Evolutionary conservation across 1,139 yeast species (phyloP).

Genomic region (Kodamaea ohmeri): DNA sequence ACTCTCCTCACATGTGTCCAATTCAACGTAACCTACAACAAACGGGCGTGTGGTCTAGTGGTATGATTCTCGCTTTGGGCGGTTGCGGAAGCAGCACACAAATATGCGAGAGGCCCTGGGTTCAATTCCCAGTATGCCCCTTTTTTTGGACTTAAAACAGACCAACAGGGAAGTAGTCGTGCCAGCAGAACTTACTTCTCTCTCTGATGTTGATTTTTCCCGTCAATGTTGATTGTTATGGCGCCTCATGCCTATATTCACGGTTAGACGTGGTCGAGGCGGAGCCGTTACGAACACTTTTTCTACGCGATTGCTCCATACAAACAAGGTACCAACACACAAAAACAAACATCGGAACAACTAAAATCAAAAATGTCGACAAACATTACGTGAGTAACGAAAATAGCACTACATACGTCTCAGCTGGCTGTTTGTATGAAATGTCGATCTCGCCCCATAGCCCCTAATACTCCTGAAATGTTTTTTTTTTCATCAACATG

Average conservation of each 20-base stretch:
- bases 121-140: conserved; percentile 18
- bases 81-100: conserved; percentile 4
- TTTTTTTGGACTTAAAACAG: conserved; percentile 8
- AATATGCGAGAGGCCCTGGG: conserved; percentile 18
- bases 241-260: no score
- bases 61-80: conserved; percentile 36
- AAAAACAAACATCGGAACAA: neutral
- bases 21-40: neutral
- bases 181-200: no score
- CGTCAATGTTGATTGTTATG: no score
- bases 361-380: no score
- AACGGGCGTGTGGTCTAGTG: conserved; percentile 33
- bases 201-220: no score
- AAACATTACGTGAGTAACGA: no score
- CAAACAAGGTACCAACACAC: neutral
- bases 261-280: conserved; percentile 1
- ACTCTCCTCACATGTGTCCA: no score
- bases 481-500: neutral
- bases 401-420: no score
- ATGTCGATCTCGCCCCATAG: neutral
- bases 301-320: neutral
- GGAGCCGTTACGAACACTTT: conserved; percentile 4
- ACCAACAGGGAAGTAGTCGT: no score
- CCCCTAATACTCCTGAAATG: no score
- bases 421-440: no score